Base-by-base conservation (phyloP, 2,329 filamentous ascomycete genomes). In the Beauveria medogensis region DNA sequence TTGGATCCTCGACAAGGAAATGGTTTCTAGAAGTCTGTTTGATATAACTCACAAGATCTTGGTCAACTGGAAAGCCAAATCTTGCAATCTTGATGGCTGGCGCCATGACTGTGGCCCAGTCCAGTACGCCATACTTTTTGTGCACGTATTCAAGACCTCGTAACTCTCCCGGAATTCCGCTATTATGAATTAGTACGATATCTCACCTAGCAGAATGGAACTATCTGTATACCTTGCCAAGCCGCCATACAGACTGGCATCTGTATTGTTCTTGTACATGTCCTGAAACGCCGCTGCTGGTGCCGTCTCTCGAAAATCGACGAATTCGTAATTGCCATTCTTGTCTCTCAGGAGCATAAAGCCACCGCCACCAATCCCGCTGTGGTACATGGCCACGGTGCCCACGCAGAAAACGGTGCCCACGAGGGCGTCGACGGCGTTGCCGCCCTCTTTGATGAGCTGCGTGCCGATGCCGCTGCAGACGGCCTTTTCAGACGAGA, bases 251-350 rank as follows among this genome's bases (percentile, higher is more conserved):
- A 91, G 75, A 55, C 88, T 90, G 2, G 80, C 81, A 5, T 80
- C 74, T 0, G 79, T 81, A 65, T 92, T 83, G 63, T 88, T 83
- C 58, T 83, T 83, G 74, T 87, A 96, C 92, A 96, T 96, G 65
- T 91, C 82, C 71, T 92, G 78, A 64, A 82, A 89, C 0, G 90
- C 87, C 1, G 90, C 89, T 0, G 87, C 89, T 1, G 92, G 91
- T 0, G 92, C 92, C 0, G 84, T 90, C 72, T 96, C 92, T 18
- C 92, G 81, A 71, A 94, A 96, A 71, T 96, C 91, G 65, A 96
- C 85, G 65, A 85, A 89, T 67, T 95, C 90, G 69, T 91, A 93
- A 9, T 76, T 75, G 5, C 87, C 87, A 64, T 89, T 81, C 5
- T 81, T 73, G 2, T 79, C 75, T 63, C 87, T 81, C n/a, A 92